Conservation (phyloP, 495 filamentous ascomycete species). For the Talaromyces wortmannii region DNA sequence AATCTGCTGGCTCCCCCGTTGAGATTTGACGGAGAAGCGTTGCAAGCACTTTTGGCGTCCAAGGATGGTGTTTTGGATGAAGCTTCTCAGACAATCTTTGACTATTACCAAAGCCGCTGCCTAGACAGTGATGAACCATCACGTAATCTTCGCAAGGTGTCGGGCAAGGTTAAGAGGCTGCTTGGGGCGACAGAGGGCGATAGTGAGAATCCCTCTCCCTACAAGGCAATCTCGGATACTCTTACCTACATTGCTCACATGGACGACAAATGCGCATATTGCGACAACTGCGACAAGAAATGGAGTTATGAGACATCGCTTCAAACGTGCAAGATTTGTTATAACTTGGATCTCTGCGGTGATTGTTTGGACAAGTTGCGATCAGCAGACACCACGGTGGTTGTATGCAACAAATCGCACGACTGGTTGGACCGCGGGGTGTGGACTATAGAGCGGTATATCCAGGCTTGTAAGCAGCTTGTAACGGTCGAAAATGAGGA, state of each 20-base stretch:
- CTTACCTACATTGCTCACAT: neutral
- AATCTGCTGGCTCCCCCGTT: neutral
- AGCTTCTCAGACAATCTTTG: no score
- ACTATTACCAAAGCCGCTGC: no score
- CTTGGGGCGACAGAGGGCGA: neutral
- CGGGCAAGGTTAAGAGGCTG: no score
- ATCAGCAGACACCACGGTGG: neutral
- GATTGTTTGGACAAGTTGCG: slow-evolving; percentile 8
- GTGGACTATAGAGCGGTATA: slow-evolving; percentile 1
- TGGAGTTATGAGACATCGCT: slow-evolving; percentile 11
- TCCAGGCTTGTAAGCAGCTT: neutral
- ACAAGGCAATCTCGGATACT: neutral
- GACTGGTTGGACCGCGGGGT: slow-evolving; percentile 1
- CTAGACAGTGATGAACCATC: no score
- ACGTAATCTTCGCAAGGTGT: no score
- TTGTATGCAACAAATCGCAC: slow-evolving; percentile 4
- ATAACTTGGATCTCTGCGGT: slow-evolving; percentile 12
- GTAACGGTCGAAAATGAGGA: neutral
- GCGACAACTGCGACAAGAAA: slow-evolving; percentile 1
- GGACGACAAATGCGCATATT: neutral
- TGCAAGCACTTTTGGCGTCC: neutral
- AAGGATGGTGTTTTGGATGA: neutral
- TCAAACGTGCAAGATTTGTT: slow-evolving; percentile 13
- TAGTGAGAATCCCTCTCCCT: neutral
- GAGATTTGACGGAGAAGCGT: neutral